Base-by-base conservation (phyloP, 2,329 filamentous ascomycete species). In the Stylonectria norvegica region DNA sequence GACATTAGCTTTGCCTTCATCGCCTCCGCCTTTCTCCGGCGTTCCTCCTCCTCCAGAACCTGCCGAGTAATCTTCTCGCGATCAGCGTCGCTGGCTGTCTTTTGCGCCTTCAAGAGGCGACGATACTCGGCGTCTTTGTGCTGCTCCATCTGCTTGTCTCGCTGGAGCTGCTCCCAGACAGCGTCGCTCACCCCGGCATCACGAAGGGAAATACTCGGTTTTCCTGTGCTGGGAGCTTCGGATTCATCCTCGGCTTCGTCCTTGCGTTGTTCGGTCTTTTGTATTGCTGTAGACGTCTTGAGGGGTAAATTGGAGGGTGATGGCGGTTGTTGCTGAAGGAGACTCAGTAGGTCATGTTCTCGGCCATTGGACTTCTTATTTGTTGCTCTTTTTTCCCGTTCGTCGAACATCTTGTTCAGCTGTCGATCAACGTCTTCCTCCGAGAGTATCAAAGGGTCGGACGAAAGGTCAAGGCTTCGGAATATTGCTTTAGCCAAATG, bases 171-270 rank as follows among this genome's bases (percentile, higher is more conserved):
- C 2, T 71, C 61, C 83, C 82, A 86, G 1, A 78, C 63, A 5
- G 62, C 75, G 34, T 85, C 79, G 4, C 68, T 73, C 0, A 86
- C 80, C 0, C 75, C 76, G 0, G 67, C 57, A 43, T 86, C 83
- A 10, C 81, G 70, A 4, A 50, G 42, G n/a, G 28, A 5, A 0
- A n/a, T n/a, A n/a, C n/a, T n/a, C n/a, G n/a, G n/a, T n/a, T n/a
- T n/a, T n/a, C n/a, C n/a, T n/a, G n/a, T n/a, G n/a, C n/a, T n/a
- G n/a, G n/a, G n/a, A n/a, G n/a, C n/a, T n/a, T n/a, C n/a, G n/a
- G n/a, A n/a, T n/a, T 42, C 41, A 5, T 58, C 49, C 16, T 46
- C 31, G 1, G 51, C 41, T 3, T 35, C n/a, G 1, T 22, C 15
- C 2, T 44, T 22, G 4, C 28, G 20, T 20, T 36, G 4, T 3